Base-by-base conservation (phyloP, 2,329 filamentous ascomycete genomes). In the Ceratocystis eucalypticola region DNA sequence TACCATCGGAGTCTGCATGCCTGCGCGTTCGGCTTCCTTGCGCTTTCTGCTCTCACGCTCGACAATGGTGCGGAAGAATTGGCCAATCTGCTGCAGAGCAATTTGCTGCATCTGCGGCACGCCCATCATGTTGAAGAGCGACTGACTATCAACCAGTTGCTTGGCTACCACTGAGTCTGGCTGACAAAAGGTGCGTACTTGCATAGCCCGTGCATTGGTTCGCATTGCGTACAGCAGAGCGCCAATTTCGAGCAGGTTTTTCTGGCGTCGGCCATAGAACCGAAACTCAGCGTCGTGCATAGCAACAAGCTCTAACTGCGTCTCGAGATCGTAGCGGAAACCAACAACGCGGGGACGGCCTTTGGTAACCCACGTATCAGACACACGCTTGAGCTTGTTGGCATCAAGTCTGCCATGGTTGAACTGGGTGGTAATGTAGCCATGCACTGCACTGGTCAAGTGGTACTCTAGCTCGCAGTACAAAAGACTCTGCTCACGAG, bases 291-390 rank as follows among this genome's bases (percentile, higher is more conserved):
- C 72, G 33, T 78, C 71, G 69, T 85, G 82, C 7, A 80, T 71
- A 17, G 72, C 71, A 25, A 84, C 72, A 10, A 85, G 77, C 10
- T 83, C 80, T n/a, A 85, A 71, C 73, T 85, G 83, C 0, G 82
- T 84, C 74, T 84, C 82, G 1, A 84, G 72, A 68, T 85, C 82
- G 71, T 82, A 85, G 20, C 81, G 80, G 72, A 84, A 85, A 12
- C 80, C 80, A 25, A 82, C 73, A 7, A 85, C 82, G 66, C 76
- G 78, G 5, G 82, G 81, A 0, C 80, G 80, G 48, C 82, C 82
- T 69, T 79, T 78, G 55, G 77, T 75, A 28, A 75, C 73, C 83
- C 82, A 85, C 4, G 70, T 72, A 63, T 84, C 80, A 1, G 78
- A 76, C 6, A 83, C 73, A 68, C 77, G 79, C 70, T 80, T 80